Conservation (phyloP, 768 basidiomycete genomes). For the Xanthoconium purpureum region DNA sequence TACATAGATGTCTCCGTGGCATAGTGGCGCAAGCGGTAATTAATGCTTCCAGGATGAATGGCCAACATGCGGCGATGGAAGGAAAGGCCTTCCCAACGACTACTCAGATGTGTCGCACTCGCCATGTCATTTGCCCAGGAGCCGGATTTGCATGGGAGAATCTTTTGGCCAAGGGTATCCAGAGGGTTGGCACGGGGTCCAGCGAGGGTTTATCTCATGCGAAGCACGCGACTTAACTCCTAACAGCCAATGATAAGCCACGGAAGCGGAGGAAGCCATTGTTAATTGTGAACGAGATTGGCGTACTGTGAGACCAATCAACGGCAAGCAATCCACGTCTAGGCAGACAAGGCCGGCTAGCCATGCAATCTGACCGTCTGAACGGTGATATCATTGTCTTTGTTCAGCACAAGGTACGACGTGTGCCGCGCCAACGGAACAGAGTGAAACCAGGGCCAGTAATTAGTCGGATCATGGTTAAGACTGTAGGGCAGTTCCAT, state of each 20-base stretch:
- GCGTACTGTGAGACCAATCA: constrained; percentile 24
- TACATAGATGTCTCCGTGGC: constrained; percentile 17
- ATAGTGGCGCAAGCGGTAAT: constrained; percentile 32
- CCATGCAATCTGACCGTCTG: neutral
- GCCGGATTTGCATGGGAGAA: constrained; percentile 29
- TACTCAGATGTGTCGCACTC: neutral
- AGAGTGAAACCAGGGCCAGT: constrained; percentile 18
- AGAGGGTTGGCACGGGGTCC: constrained; percentile 7
- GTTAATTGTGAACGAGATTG: constrained; percentile 22
- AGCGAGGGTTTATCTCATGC: constrained; percentile 13
- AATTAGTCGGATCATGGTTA: neutral
- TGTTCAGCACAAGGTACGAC: no score
- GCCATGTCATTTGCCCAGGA: constrained; percentile 7
- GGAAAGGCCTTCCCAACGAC: constrained; percentile 17
- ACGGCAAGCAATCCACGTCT: constrained; percentile 1
- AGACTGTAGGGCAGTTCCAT: neutral
- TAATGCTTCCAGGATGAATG: constrained; percentile 27
- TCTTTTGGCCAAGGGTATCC: constrained; percentile 6
- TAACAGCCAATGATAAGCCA: constrained; percentile 16
- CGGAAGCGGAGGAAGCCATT: constrained; percentile 15
- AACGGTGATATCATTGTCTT: neutral
- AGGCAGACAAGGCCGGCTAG: neutral
- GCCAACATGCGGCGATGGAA: constrained; percentile 23
- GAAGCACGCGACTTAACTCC: constrained; percentile 19
- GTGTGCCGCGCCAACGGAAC: neutral